A percentile compares a stretch with the other conserved stretches of the same genome.
These are phyloP conservation scores for Sisymbrium altissimum DNA, from an alignment of 345 rosid genomes.

Conservation along the genomic window DNA sequence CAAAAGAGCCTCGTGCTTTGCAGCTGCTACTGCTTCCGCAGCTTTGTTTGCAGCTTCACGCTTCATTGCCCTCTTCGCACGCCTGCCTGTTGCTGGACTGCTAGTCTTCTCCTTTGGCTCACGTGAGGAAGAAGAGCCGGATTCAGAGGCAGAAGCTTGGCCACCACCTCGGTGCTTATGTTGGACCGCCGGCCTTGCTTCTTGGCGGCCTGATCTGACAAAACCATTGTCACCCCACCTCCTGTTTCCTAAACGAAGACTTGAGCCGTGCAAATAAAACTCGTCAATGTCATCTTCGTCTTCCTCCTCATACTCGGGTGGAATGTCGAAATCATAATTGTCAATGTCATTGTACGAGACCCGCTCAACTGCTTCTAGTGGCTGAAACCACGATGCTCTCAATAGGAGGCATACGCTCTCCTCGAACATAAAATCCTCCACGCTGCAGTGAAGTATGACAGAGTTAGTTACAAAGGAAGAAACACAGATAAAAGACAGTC, in stretches of 20 bases:
- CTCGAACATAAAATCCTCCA: conserved; percentile 88
- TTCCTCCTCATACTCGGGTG: conserved; percentile 39
- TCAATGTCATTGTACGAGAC: conserved; percentile 39
- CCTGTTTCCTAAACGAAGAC: conserved; percentile 69
- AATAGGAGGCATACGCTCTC: conserved; percentile 93
- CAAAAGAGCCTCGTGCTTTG: conserved; percentile 38
- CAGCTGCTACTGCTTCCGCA: conserved; percentile 54
- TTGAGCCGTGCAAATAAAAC: conserved; percentile 46
- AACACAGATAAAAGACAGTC: neutral
- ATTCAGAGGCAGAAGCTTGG: conserved; percentile 49
- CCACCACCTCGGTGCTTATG: conserved; percentile 28
- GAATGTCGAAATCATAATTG: conserved; percentile 45
- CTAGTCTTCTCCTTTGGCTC: conserved; percentile 58
- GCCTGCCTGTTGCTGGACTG: conserved; percentile 53
- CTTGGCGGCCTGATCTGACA: conserved; percentile 79
- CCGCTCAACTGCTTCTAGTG: conserved; percentile 51
- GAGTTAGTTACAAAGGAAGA: neutral
- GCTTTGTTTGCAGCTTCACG: conserved; percentile 89
- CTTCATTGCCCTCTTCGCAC: conserved; percentile 88
- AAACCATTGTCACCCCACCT: conserved; percentile 97
- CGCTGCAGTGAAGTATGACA: conserved; percentile 34
- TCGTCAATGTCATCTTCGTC: conserved; percentile 68
- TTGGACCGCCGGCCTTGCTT: conserved; percentile 72
- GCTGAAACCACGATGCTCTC: conserved; percentile 80
- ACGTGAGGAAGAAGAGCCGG: conserved; percentile 39